phyloP scores from a whole-genome alignment of 371 early-diverging fungal species.

The Lichtheimia corymbifera region DNA sequence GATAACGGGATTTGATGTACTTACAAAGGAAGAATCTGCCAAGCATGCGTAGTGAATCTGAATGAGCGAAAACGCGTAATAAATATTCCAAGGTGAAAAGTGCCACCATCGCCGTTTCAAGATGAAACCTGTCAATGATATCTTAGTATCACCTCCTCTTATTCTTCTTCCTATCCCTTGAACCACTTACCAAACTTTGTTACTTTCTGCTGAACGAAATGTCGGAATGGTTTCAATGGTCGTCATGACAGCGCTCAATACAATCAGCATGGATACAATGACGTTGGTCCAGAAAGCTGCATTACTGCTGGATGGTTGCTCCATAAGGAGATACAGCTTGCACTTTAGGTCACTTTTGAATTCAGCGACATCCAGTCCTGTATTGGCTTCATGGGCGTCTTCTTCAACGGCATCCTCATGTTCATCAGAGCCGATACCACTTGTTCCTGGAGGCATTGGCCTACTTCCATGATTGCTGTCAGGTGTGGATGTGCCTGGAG shows the following conservation, averaged over 20 bases:
- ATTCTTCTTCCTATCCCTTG: background rate
- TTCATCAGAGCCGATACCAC: constrained; percentile 3
- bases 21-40: constrained; percentile 47
- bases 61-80: constrained; percentile 71
- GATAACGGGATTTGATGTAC: background rate
- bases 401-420: constrained; percentile 59
- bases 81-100: constrained; percentile 80
- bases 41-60: constrained; percentile 61
- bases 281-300: constrained; percentile 77
- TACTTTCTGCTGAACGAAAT: constrained; percentile 63
- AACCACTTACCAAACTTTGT: constrained; percentile 56
- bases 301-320: constrained; percentile 71
- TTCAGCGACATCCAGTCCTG: constrained; percentile 12
- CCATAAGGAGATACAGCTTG: constrained; percentile 67
- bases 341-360: constrained; percentile 50
- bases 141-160: background rate
- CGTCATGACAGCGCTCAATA: constrained; percentile 76
- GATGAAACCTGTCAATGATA: constrained; percentile 56
- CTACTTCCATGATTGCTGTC: background rate
- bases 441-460: no score
- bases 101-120: constrained; percentile 77
- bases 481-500: constrained; percentile 3
- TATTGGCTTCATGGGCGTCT: constrained; percentile 50
- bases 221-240: constrained; percentile 86
- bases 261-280: constrained; percentile 73